Evolutionary conservation across 2,329 filamentous ascomycete species (phyloP).

Genomic region (Fusarium oligoseptatum): DNA sequence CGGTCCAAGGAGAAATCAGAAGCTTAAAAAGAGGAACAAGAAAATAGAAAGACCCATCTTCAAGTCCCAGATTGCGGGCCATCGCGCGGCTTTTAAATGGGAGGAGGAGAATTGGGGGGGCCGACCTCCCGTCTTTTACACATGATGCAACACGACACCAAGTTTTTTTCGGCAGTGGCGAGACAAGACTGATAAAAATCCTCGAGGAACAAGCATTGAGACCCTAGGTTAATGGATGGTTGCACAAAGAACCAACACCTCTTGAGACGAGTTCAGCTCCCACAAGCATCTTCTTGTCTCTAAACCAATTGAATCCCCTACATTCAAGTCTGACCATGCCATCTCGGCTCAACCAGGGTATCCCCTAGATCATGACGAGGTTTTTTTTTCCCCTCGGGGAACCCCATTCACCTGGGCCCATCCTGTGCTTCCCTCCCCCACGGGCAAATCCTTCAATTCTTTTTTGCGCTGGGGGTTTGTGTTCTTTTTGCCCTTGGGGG

Average conservation of each 20-base stretch:
- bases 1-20: background rate
- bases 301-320: constrained; percentile 16
- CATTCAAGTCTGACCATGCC: constrained; percentile 22
- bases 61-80: constrained; percentile 14
- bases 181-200: background rate
- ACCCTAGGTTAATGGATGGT: background rate
- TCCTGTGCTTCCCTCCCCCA: background rate
- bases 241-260: background rate
- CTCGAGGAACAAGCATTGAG: background rate
- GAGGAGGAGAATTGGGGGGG: background rate
- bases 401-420: constrained; percentile 1
- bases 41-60: background rate
- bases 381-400: constrained; percentile 1
- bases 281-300: background rate
- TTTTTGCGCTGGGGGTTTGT: background rate
- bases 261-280: background rate
- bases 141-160: constrained; percentile 17
- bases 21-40: constrained; percentile 7
- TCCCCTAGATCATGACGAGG: background rate
- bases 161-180: constrained; percentile 7
- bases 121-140: background rate
- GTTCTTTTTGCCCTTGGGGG: background rate
- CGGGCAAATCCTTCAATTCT: background rate
- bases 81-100: constrained; percentile 28
- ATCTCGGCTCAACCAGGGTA: background rate